phyloP scores from a whole-genome alignment of 106 monocot genomes.

The Ottelia alismoides region DNA sequence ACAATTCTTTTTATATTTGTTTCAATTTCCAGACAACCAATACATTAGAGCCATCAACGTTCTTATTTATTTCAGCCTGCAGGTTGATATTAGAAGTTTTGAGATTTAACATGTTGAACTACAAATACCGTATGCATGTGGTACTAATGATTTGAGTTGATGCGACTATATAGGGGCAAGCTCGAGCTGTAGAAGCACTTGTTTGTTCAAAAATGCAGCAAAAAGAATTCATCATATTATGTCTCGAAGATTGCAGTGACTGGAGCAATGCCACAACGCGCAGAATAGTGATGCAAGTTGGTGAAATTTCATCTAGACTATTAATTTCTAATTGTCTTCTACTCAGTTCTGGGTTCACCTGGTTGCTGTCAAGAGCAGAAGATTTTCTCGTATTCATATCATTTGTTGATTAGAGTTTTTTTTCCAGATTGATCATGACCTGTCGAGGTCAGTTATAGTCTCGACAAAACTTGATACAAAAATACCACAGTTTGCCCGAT shows the following conservation, averaged over 20 bases:
- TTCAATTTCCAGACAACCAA: no score
- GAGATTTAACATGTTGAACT: no score
- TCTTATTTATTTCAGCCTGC: no score
- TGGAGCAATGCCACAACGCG: conserved; percentile 95
- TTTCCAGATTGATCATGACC: conserved; percentile 73
- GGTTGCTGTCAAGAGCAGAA: background rate
- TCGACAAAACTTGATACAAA: conserved; percentile 94
- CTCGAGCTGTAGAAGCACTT: conserved; percentile 76
- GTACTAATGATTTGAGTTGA: no score
- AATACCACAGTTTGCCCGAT: conserved; percentile 77
- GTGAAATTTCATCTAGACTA: conserved; percentile 4
- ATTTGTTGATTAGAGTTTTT: background rate
- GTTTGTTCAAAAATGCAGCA: conserved; percentile 83
- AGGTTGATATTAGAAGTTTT: no score
- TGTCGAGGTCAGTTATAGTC: conserved; percentile 81
- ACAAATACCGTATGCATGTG: no score
- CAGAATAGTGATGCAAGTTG: conserved; percentile 75
- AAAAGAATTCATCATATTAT: conserved; percentile 77
- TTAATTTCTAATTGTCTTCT: background rate
- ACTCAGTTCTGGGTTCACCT: background rate
- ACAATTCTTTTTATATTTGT: no score
- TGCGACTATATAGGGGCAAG: conserved; percentile 77
- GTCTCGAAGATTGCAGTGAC: conserved; percentile 84
- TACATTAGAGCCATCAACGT: no score
- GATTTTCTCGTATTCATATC: background rate